phyloP scores from a whole-genome alignment of 169 alveolate genomes.

The Cyclospora cayetanensis region DNA sequence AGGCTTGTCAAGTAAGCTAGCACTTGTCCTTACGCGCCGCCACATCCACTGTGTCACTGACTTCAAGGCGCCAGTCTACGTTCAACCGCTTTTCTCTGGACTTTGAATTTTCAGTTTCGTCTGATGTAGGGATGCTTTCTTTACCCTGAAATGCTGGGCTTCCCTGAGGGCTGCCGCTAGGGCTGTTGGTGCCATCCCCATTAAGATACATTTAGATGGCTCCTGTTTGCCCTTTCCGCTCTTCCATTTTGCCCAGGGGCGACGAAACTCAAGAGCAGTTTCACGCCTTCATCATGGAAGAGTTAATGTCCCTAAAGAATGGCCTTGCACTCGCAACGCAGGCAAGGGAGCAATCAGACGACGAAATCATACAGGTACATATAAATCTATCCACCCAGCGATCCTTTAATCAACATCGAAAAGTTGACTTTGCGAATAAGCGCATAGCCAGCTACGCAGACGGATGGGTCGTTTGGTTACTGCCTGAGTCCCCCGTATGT shows the following conservation, averaged over 20 bases:
- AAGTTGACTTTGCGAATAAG: no score
- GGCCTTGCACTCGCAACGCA: constrained; percentile 72
- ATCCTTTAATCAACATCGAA: no score
- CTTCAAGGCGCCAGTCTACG: not conserved
- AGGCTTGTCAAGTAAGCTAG: constrained; percentile 55
- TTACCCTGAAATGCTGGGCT: no score
- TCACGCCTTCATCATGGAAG: constrained; percentile 67
- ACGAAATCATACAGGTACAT: constrained; percentile 71
- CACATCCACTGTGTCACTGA: not conserved
- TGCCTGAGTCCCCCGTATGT: no score
- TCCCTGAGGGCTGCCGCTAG: not conserved
- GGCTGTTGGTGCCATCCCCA: not conserved
- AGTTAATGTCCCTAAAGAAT: constrained; percentile 65
- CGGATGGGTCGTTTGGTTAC: no score
- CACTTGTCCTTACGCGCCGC: not conserved
- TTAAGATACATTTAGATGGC: not conserved
- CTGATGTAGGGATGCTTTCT: not conserved
- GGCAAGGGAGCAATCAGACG: constrained; percentile 76
- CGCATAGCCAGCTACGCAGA: no score
- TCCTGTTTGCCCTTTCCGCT: not conserved
- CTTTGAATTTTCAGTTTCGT: not conserved
- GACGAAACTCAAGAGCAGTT: constrained; percentile 74
- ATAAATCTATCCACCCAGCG: no score
- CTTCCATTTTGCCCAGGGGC: constrained; percentile 14
- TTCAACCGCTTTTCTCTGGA: not conserved